Evolutionary conservation across 768 basidiomycete genomes (phyloP), one percentile per base, ranked within the genome.

Genomic region (Gyrodon lividus): DNA sequence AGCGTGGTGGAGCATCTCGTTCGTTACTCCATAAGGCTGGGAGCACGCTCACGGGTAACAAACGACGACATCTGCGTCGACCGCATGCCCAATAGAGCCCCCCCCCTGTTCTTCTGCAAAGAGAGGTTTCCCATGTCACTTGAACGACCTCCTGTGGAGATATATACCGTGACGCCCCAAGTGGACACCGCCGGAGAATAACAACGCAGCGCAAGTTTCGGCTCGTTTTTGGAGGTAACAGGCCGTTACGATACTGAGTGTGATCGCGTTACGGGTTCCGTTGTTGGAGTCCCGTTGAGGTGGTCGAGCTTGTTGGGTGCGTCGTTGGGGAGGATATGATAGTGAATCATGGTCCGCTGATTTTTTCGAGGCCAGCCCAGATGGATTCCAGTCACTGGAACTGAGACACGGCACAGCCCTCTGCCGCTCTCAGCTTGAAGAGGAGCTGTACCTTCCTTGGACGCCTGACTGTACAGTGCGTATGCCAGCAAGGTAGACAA

Each of bases 101-200:
- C n/a, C n/a, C 69, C 69, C 54, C 70, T 65, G 16, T 65, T 65
- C 49, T 68, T 65, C 58, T 67, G 62, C 23, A 68, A 65, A 31
- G 67, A 68, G 2, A 70, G 58, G 58, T 71, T 71, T 2, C 70
- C 70, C 1, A 62, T 47, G 61, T 70, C 14, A 72, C 56, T 54
- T 69, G 65, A 40, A 72, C 70, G 43, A 71, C 71, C 42, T 67
- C 61, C 34, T 61, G 58, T 5, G 59, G 55, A 4, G 66, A 54
- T 45, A 72, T 64, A 4, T n/a, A n/a, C n/a, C n/a, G n/a, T n/a
- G n/a, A n/a, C 66, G 51, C 3, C 65, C 68, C 10, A 60, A 61
- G 41, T 63, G 54, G 10, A 71, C 69, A 13, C 70, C 70, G 2
- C 54, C 52, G 16, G 65, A 51, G 20, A 65, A 70, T 13, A 71